Base-by-base conservation (phyloP, 139 green algal species). In the Coelastrella sp. region DNA sequence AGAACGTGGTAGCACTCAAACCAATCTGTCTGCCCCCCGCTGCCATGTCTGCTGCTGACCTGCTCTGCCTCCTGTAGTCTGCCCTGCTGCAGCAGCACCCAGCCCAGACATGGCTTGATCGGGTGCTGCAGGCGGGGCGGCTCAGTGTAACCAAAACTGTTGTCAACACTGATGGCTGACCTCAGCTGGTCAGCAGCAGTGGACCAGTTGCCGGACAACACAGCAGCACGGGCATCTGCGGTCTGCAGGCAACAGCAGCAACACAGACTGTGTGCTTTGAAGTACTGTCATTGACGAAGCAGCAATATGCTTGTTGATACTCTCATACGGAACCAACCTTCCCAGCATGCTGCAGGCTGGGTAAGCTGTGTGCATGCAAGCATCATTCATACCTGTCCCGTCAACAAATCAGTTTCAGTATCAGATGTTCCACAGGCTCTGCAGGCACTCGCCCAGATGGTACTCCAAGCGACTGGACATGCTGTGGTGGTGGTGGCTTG, bases 41-140 rank as follows among this genome's bases (percentile, higher is more conserved):
- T n/a, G n/a, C n/a, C n/a, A n/a, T n/a, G n/a, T n/a, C 71, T 77
- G 23, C 20, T 17, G 32, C 90, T 86, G 54, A 92, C 94, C 74
- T 92, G 84, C 23, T 86, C 80, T 54, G 92, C 92, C 77, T 93
- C 81, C 3, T 16, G 0, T 73, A 90, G 57, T 54, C 89, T 66
- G 13, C 88, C 88, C 22, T 64, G 23, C 20, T 91, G 66, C 59
- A 95, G 79, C 71, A 93, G 91, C 60, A 94, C 90, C 82, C 80
- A 93, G 32, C 93, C 94, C 58, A 95, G 89, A 87, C 92, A 96
- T 65, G 95, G 92, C 68, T 86, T 75, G 68, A 90, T 76, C 0
- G 94, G 94, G 83, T 94, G 93, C 54, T 90, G 90, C 82, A 93
- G 73, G 5, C 94, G 92, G 10, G 94, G 93, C 5, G 94, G 94